Conservation (phyloP, 2,329 filamentous ascomycete genomes). For the Celoporthe dispersa region DNA sequence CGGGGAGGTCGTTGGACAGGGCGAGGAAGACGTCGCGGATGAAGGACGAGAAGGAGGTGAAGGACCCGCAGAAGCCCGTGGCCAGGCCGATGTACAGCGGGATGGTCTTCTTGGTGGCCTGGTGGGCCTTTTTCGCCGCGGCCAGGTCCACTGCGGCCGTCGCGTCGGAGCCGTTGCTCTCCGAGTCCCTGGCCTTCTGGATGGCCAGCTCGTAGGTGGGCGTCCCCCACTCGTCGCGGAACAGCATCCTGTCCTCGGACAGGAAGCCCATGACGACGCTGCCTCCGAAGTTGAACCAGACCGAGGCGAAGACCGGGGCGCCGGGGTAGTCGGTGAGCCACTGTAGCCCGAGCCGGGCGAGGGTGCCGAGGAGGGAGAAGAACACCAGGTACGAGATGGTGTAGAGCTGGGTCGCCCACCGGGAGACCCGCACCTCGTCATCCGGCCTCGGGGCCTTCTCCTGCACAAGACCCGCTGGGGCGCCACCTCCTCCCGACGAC, state of each 20-base stretch:
- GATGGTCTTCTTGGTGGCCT: slow-evolving; percentile 78
- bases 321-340: slow-evolving; percentile 80
- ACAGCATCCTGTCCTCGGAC: slow-evolving; percentile 75
- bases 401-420: slow-evolving; percentile 63
- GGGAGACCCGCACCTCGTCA: slow-evolving; percentile 44
- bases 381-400: slow-evolving; percentile 82
- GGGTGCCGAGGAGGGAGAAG: slow-evolving; percentile 83
- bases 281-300: slow-evolving; percentile 89
- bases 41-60: slow-evolving; percentile 86
- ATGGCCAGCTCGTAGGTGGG: slow-evolving; percentile 44
- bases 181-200: slow-evolving; percentile 44
- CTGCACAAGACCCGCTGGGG: neutral
- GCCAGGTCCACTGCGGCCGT: slow-evolving; percentile 41
- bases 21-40: slow-evolving; percentile 80
- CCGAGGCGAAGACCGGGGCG: slow-evolving; percentile 73
- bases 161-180: slow-evolving; percentile 39
- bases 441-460: slow-evolving; percentile 9
- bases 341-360: slow-evolving; percentile 80
- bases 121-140: slow-evolving; percentile 60
- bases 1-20: slow-evolving; percentile 72
- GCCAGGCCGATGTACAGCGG: slow-evolving; percentile 78
- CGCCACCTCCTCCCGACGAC: neutral
- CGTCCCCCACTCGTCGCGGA: slow-evolving; percentile 68
- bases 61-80: slow-evolving; percentile 74
- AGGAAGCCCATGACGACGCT: slow-evolving; percentile 86